Conservation (phyloP, 2,329 filamentous ascomycete genomes). For the Phoma sp. region DNA sequence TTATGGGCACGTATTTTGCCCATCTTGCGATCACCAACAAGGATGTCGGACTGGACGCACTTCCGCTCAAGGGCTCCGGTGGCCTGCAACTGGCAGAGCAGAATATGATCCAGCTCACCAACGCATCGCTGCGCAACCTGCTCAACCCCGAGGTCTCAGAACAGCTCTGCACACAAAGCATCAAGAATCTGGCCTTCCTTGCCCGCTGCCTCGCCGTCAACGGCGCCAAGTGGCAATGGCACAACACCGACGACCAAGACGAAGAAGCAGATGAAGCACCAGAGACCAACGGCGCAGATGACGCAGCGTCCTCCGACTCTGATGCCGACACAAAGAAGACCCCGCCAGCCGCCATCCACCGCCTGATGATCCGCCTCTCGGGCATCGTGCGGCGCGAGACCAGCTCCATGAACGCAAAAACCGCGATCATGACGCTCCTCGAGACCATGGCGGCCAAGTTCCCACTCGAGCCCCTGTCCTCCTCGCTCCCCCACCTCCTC, state of each 20-base stretch:
- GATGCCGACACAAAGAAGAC: slow-evolving; percentile 37
- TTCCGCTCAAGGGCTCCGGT: slow-evolving; percentile 71
- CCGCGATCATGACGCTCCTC: slow-evolving; percentile 75
- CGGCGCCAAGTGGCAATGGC: slow-evolving; percentile 54
- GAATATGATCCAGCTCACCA: slow-evolving; percentile 65
- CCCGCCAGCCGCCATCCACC: slow-evolving; percentile 65
- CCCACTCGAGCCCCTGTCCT: slow-evolving; percentile 61
- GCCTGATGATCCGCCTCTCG: slow-evolving; percentile 79
- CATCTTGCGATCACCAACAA: slow-evolving; percentile 74
- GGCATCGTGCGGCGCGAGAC: slow-evolving; percentile 73
- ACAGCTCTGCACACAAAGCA: slow-evolving; percentile 76
- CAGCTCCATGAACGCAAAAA: slow-evolving; percentile 73
- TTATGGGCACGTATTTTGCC: slow-evolving; percentile 78
- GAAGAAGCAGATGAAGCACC: slow-evolving; percentile 48
- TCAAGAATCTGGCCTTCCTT: slow-evolving; percentile 84
- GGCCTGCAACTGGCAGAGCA: slow-evolving; percentile 71
- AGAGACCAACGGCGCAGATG: slow-evolving; percentile 48
- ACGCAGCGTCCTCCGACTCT: slow-evolving; percentile 39
- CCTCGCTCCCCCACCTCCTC: slow-evolving; percentile 69
- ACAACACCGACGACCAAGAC: slow-evolving; percentile 53
- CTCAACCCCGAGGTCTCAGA: slow-evolving; percentile 71
- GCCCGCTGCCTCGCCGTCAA: slow-evolving; percentile 69
- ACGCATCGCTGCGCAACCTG: slow-evolving; percentile 65
- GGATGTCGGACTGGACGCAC: slow-evolving; percentile 56
- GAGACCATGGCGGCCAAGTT: slow-evolving; percentile 71